These are phyloP conservation scores for Lecanicillium sp. DNA, from an alignment of 2,329 filamentous ascomycete species.

Conservation along the genomic window DNA sequence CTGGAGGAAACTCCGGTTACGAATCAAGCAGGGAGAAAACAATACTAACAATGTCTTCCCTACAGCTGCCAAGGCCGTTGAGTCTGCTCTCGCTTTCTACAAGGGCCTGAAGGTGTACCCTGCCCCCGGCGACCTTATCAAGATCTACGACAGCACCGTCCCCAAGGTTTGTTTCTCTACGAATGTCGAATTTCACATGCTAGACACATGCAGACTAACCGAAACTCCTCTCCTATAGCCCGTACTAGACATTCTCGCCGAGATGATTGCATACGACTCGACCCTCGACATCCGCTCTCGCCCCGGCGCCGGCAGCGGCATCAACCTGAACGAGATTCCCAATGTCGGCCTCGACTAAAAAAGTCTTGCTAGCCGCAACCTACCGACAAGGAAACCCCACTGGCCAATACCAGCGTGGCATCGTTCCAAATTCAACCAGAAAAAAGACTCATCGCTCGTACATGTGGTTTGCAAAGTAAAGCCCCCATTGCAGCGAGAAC, in stretches of 20 bases:
- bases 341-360: conserved; percentile 48
- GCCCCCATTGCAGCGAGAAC: too few relatives aligned
- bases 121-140: conserved; percentile 82
- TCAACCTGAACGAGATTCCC: conserved; percentile 41
- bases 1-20: too few relatives aligned
- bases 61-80: conserved; percentile 60
- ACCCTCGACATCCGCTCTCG: conserved; percentile 52
- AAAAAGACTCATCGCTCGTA: too few relatives aligned
- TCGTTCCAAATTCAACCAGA: too few relatives aligned
- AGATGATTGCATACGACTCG: conserved; percentile 94
- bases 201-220: conserved; percentile 11
- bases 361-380: background rate
- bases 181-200: conserved; percentile 1
- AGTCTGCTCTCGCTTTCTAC: conserved; percentile 93
- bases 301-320: conserved; percentile 21
- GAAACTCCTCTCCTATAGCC: conserved; percentile 41
- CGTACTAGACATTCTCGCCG: conserved; percentile 89
- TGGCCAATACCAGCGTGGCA: too few relatives aligned
- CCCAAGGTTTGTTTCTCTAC: conserved; percentile 60
- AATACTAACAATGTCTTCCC: background rate
- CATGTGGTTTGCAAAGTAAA: too few relatives aligned
- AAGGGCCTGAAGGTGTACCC: conserved; percentile 98
- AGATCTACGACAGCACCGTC: conserved; percentile 97
- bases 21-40: too few relatives aligned
- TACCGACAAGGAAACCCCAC: conserved; percentile 2